phyloP scores from a whole-genome alignment of 2,329 filamentous ascomycete species.

The Coniochaeta hoffmannii region DNA sequence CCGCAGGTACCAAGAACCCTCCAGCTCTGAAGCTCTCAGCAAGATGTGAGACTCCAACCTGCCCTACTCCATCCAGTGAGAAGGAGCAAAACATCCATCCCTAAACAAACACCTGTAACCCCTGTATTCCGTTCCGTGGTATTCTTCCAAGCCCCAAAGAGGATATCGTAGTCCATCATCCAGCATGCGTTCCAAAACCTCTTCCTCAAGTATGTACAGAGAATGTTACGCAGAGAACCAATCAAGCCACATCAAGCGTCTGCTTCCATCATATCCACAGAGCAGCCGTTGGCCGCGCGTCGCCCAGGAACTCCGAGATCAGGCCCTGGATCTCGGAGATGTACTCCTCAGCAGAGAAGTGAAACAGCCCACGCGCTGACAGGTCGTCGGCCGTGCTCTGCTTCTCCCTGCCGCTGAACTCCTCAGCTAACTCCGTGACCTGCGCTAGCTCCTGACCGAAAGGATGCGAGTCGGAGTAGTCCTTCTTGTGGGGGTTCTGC shows the following conservation, averaged over 20 bases:
- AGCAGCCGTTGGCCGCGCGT: slow-evolving; percentile 22
- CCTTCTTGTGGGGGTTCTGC: slow-evolving; percentile 29
- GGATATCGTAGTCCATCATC: not conserved
- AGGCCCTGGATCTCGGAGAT: slow-evolving; percentile 69
- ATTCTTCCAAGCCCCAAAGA: not conserved
- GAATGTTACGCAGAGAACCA: not conserved
- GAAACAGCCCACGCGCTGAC: slow-evolving; percentile 59
- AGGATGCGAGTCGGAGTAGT: slow-evolving; percentile 49
- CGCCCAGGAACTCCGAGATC: slow-evolving; percentile 52
- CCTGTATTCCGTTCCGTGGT: slow-evolving; percentile 1
- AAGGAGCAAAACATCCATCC: not conserved
- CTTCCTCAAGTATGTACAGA: not conserved
- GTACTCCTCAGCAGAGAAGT: slow-evolving; percentile 77
- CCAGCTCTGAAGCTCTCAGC: not conserved
- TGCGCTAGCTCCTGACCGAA: slow-evolving; percentile 88
- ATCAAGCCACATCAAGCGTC: not conserved
- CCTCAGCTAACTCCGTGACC: slow-evolving; percentile 87
- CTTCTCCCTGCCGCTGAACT: slow-evolving; percentile 57
- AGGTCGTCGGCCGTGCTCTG: slow-evolving; percentile 64
- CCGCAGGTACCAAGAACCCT: not conserved
- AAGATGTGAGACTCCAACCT: not conserved
- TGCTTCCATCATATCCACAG: slow-evolving; percentile 40
- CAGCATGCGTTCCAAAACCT: not conserved
- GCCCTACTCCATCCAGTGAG: not conserved
- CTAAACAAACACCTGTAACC: not conserved